These are phyloP conservation scores for Coix lacrymajobi DNA, from an alignment of 176 grass and related monocot genomes.

Conservation along the genomic window DNA sequence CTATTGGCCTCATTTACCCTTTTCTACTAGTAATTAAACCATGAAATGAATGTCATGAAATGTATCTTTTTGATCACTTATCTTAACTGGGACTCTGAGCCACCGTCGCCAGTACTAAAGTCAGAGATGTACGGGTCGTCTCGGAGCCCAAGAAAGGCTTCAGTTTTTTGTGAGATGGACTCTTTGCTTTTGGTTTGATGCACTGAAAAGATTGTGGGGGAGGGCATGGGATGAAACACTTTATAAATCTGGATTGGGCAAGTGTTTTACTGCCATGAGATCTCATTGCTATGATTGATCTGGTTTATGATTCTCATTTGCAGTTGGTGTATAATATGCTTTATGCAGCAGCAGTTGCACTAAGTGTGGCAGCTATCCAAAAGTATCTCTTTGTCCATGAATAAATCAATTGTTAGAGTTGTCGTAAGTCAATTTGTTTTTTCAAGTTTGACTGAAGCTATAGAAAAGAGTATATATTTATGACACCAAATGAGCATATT, in stretches of 20 bases:
- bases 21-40: slow-evolving; percentile 25
- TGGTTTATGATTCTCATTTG: slow-evolving; percentile 13
- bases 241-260: slow-evolving; percentile 34
- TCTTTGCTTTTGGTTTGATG: slow-evolving; percentile 46
- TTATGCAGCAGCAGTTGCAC: background rate
- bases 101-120: slow-evolving; percentile 34
- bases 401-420: too few species aligned
- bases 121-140: slow-evolving; percentile 19
- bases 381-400: background rate
- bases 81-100: slow-evolving; percentile 18
- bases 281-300: slow-evolving; percentile 35
- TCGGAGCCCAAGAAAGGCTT: slow-evolving; percentile 32
- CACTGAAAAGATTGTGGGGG: slow-evolving; percentile 37
- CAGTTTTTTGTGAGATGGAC: slow-evolving; percentile 15
- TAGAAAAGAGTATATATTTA: background rate
- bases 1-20: slow-evolving; percentile 34
- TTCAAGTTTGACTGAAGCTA: background rate
- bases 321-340: background rate
- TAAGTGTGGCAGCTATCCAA: background rate
- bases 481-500: background rate
- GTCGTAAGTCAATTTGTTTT: too few species aligned
- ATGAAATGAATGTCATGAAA: slow-evolving; percentile 38
- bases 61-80: slow-evolving; percentile 23
- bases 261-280: slow-evolving; percentile 32
- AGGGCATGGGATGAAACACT: slow-evolving; percentile 34